A percentile compares a stretch with the other conserved stretches of the same genome.
These are phyloP conservation scores for Betula pendula DNA, from an alignment of 306 rosid genomes.

Conservation along the genomic window DNA sequence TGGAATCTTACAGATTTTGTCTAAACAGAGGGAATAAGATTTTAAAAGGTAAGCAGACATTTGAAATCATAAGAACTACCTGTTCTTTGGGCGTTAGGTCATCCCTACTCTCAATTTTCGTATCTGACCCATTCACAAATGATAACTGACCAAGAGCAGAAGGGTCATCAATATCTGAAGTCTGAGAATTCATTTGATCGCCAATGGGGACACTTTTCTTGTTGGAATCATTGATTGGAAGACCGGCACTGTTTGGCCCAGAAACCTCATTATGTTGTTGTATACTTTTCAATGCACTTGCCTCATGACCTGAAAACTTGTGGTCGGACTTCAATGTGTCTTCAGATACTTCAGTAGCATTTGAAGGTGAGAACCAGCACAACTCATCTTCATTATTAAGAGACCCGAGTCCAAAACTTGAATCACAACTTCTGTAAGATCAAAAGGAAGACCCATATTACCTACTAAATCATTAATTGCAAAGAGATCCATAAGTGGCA, in stretches of 20 bases:
- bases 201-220: conserved; percentile 29
- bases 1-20: background rate
- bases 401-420: conserved; percentile 60
- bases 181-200: conserved; percentile 29
- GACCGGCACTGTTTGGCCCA: conserved; percentile 34
- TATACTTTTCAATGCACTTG: conserved; percentile 45
- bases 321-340: conserved; percentile 58
- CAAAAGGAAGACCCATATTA: conserved; percentile 8
- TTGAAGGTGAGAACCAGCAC: conserved; percentile 68
- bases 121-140: conserved; percentile 35
- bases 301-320: conserved; percentile 50
- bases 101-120: conserved; percentile 34
- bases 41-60: background rate
- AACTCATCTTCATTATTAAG: conserved; percentile 67
- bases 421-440: conserved; percentile 70
- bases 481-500: conserved; percentile 6
- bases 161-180: conserved; percentile 35
- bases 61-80: conserved; percentile 38
- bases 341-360: conserved; percentile 55
- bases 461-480: conserved; percentile 1
- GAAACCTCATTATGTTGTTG: conserved; percentile 40
- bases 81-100: conserved; percentile 42
- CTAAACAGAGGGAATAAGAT: background rate
- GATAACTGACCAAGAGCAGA: conserved; percentile 35
- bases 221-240: conserved; percentile 35